A percentile compares a stretch with the other conserved stretches of the same genome.
Evolutionary conservation across 169 alveolate genomes (phyloP).

Genomic region (Cryptosporidium sp.): DNA sequence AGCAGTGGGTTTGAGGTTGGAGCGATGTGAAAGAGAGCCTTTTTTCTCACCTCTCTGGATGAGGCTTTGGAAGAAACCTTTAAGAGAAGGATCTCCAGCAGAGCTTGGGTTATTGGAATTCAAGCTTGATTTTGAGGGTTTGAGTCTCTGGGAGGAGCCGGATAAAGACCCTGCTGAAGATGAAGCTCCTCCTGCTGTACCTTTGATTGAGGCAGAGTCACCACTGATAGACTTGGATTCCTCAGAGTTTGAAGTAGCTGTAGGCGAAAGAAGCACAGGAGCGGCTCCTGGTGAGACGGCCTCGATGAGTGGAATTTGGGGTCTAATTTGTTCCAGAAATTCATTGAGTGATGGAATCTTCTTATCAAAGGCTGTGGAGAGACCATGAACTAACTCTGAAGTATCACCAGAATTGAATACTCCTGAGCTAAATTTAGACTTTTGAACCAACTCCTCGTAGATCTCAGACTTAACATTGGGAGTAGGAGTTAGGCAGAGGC

Average conservation of each 20-base stretch:
- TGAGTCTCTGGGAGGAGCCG: conserved; percentile 19
- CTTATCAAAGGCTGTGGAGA: conserved; percentile 56
- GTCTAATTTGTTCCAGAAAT: conserved; percentile 31
- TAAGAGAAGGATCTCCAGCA: conserved; percentile 68
- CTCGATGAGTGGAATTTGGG: conserved; percentile 54
- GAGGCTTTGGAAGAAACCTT: conserved; percentile 67
- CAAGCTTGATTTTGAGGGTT: conserved; percentile 22
- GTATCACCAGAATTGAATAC: neutral
- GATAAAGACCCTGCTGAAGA: neutral
- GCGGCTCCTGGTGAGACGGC: conserved; percentile 16
- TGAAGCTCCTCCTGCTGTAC: conserved; percentile 20
- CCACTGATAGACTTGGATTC: neutral
- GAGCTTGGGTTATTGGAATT: conserved; percentile 12
- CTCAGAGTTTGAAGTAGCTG: neutral
- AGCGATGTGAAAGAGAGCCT: conserved; percentile 13
- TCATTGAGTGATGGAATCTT: conserved; percentile 30
- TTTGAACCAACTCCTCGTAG: conserved; percentile 51
- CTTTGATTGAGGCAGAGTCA: neutral
- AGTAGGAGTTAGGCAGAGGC: conserved; percentile 11
- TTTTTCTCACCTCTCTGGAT: conserved; percentile 72
- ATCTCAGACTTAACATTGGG: conserved; percentile 20
- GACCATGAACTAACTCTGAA: conserved; percentile 27
- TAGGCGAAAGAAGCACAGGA: neutral
- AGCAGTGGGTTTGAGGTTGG: conserved; percentile 40
- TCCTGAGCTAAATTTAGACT: conserved; percentile 27